Base-by-base conservation (phyloP, 805 yeast genomes). In the Yamadazyma sp. region DNA sequence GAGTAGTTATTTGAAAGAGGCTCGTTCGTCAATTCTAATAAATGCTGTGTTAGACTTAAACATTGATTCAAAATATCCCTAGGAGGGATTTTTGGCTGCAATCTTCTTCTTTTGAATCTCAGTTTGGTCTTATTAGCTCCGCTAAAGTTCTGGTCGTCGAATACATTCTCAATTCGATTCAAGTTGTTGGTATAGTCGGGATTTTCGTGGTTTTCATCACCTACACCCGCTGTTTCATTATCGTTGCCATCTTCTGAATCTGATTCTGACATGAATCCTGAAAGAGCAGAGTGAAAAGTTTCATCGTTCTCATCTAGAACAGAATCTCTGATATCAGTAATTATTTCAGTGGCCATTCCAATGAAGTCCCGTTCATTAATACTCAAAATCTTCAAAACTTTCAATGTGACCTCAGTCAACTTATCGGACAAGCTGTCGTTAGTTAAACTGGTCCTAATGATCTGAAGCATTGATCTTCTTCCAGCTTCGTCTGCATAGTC, bases 401-500 rank as follows among this genome's bases (percentile, higher is more conserved):
- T 70, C 45, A 86, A 70, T 3, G 85, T 71, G 9, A 75, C 67
- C 25, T 73, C 72, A 17, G 79, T 71, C 20, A 80, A 63, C 5
- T 62, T 54, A 40, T 78, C 87, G 1, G 77, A 59, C 17, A 84
- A 64, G 11, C 73, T 67, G 36, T 78, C 82, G 28, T 75, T 70
- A 1, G 81, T 71, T 40, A 84, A 62, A n/a, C 80, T 66, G 15
- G 77, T 67, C 43, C 71, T 56, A 16, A 67, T 56, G 8, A 65
- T 56, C 23, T 67, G 68, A 26, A 84, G 62, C 77, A 88, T 78
- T 30, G 79, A 78, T 56, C 95, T 74, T 53, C 96, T 76, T 14
- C 97, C 96, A 32, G 84, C 75, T 58, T 90, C 96, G 64, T 93
- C 97, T 49, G 88, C 82, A 52, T 78, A 88, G 57, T 93, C 98